These are phyloP conservation scores for Pythium sukuiense DNA, from an alignment of 352 stramenopile species.

Conservation along the genomic window DNA sequence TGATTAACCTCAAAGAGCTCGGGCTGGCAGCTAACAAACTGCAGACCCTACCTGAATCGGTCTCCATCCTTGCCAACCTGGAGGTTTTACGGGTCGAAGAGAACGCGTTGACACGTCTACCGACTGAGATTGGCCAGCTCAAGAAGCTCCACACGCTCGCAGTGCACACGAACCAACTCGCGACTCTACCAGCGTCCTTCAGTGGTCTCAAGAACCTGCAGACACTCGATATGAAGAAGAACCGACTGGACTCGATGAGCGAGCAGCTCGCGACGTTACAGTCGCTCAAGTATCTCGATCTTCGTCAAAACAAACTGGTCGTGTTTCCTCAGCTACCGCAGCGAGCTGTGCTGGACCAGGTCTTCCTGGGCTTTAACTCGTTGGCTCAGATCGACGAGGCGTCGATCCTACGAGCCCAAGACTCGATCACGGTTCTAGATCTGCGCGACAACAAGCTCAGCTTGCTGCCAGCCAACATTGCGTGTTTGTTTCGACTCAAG, in stretches of 20 bases:
- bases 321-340: constrained; percentile 64
- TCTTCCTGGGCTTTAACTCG: constrained; percentile 79
- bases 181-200: constrained; percentile 48
- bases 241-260: constrained; percentile 48
- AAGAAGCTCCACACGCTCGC: constrained; percentile 59
- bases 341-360: constrained; percentile 59
- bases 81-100: constrained; percentile 66
- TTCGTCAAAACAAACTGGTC: constrained; percentile 68
- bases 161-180: constrained; percentile 64
- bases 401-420: constrained; percentile 57
- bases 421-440: constrained; percentile 75
- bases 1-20: constrained; percentile 67
- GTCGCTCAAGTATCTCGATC: constrained; percentile 65
- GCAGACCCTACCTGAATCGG: constrained; percentile 47
- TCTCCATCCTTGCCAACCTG: constrained; percentile 45
- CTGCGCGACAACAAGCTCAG: constrained; percentile 82
- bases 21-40: constrained; percentile 64
- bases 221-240: constrained; percentile 80
- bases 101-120: constrained; percentile 52
- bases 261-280: constrained; percentile 43
- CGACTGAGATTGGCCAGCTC: constrained; percentile 51
- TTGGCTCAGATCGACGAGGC: constrained; percentile 56
- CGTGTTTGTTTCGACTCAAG: constrained; percentile 65
- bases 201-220: constrained; percentile 47
- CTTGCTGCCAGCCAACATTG: constrained; percentile 50